Percentiles rank a stretch among this genome's conserved stretches.
These are phyloP conservation scores for Bipolaris zeicola DNA, from an alignment of 2,329 filamentous ascomycete species.

Conservation along the genomic window DNA sequence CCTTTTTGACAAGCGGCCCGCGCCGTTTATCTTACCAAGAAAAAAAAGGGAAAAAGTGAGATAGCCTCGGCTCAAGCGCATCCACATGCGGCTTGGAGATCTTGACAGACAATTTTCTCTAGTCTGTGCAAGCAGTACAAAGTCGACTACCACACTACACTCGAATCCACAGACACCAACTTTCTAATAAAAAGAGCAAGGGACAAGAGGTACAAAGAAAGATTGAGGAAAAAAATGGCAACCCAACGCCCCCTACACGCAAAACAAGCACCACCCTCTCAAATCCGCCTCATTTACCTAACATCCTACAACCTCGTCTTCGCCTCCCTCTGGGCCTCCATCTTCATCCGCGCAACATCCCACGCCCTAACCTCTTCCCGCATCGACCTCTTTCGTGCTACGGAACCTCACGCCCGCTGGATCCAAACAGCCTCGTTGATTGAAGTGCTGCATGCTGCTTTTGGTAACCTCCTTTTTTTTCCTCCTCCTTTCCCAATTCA, in stretches of 20 bases:
- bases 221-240: neutral
- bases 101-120: neutral
- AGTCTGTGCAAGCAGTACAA: neutral
- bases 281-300: slow-evolving; percentile 22
- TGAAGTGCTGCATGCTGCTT: slow-evolving; percentile 28
- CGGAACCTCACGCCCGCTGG: slow-evolving; percentile 24
- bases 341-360: slow-evolving; percentile 12
- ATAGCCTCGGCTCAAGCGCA: slow-evolving; percentile 13
- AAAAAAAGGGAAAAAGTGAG: neutral
- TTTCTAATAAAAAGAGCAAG: neutral
- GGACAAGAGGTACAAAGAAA: neutral
- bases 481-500: too few relatives aligned
- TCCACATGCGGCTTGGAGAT: slow-evolving; percentile 9
- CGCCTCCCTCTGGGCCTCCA: slow-evolving; percentile 23
- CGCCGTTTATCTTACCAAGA: neutral
- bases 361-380: neutral
- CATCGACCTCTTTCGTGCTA: slow-evolving; percentile 17
- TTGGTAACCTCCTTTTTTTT: slow-evolving; percentile 13
- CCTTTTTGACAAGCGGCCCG: neutral
- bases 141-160: too few relatives aligned
- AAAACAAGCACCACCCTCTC: neutral
- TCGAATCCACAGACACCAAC: too few relatives aligned
- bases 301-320: slow-evolving; percentile 32
- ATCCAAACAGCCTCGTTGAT: slow-evolving; percentile 29
- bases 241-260: neutral